Base-by-base conservation (phyloP, 495 filamentous ascomycete species). In the Amphirosellinia nigrospora region DNA sequence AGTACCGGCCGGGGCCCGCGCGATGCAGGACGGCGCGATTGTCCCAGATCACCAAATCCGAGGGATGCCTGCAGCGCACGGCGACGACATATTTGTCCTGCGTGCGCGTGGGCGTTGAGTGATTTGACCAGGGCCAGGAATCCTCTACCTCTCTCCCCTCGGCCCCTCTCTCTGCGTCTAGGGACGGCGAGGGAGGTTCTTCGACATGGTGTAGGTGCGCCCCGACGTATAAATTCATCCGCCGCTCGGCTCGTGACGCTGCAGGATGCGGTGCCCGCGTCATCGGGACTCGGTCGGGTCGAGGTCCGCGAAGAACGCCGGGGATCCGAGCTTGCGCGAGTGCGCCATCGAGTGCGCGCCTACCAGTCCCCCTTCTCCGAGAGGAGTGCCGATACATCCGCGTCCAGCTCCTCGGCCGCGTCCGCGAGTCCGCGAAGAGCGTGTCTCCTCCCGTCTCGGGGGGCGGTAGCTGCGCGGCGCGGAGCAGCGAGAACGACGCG, bases 11-110 rank as follows among this genome's bases (percentile, higher is more conserved):
- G 7, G 81, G 80, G 0, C 81, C 82, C 0, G 84, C 86, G 4
- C 86, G 78, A 72, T 90, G 88, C 79, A 88, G 78, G 39, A 86
- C 84, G 32, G 78, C 80, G 0, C 84, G 83, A 71, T 89, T 90
- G 67, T 90, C 88, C 88, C 88, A 90, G 28, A 89, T 82, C 9
- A 89, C 75, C 73, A 89, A 64, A 73, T 89, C 88, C 0, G 86
- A 81, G 0, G 74, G 66, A 13, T 80, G 69, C 52, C 83, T 64
- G 87, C 88, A 89, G 41, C 75, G 72, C 5, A 89, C 81, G 3
- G 75, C 79, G 7, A 86, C 52, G 0, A 79, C 77, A 73, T 86
- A 86, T 64, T 86, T 83, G 0, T 82, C 77, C 79, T 87, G 83
- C 9, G 82, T 85, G n/a, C 1, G 80, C 80, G 68, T 86, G 86